phyloP scores from a whole-genome alignment of 2,329 filamentous ascomycete genomes.

The Beauveria pseudobassiana region DNA sequence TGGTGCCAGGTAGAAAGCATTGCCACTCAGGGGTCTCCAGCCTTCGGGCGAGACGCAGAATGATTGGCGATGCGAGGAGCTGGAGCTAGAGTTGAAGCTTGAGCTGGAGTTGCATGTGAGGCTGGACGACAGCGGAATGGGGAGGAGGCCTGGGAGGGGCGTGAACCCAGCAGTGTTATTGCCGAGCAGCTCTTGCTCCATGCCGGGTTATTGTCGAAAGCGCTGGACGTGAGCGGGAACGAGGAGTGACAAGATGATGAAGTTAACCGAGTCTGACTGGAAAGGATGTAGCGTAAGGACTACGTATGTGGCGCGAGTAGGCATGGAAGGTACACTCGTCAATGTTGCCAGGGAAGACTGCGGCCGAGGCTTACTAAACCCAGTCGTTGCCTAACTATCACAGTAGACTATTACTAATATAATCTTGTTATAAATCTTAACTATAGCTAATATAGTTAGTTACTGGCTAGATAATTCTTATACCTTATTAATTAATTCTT shows the following conservation, averaged over 20 bases:
- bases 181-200: constrained; percentile 10
- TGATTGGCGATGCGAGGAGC: constrained; percentile 45
- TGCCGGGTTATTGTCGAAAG: constrained; percentile 8
- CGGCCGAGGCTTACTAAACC: not conserved
- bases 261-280: constrained; percentile 2
- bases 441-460: no score
- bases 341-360: constrained; percentile 6
- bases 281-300: constrained; percentile 10
- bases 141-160: constrained; percentile 6
- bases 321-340: not conserved
- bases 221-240: constrained; percentile 10
- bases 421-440: no score
- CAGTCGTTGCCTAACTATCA: not conserved
- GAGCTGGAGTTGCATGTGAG: constrained; percentile 9
- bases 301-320: not conserved
- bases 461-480: no score
- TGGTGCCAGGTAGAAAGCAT: constrained; percentile 80
- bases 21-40: constrained; percentile 78
- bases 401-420: no score
- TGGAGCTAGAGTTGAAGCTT: constrained; percentile 20
- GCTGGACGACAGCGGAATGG: constrained; percentile 10
- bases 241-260: constrained; percentile 10
- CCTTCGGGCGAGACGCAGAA: constrained; percentile 78
- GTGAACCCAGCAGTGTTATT: constrained; percentile 9
- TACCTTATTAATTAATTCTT: no score